phyloP scores from a whole-genome alignment of 108 stramenopile genomes.

The Fragilariopsis cylindrus region DNA sequence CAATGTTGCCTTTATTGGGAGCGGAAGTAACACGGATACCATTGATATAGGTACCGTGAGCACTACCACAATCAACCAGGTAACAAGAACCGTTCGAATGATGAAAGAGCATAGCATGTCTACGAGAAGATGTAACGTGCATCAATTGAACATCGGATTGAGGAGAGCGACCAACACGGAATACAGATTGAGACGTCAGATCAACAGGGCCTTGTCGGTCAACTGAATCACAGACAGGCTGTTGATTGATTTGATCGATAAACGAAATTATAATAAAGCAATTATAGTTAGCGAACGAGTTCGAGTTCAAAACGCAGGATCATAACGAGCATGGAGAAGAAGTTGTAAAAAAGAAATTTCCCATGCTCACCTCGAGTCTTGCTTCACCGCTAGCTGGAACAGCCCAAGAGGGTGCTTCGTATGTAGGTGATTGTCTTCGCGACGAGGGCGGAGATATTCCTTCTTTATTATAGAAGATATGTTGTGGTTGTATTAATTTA shows the following conservation, averaged over 20 bases:
- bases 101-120: slow-evolving; percentile 82
- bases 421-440: slow-evolving; percentile 12
- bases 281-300: not conserved
- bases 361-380: slow-evolving; percentile 66
- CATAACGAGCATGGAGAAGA: slow-evolving; percentile 14
- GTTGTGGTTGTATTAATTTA: not conserved
- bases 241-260: not conserved
- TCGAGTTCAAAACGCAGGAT: not conserved
- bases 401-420: slow-evolving; percentile 79
- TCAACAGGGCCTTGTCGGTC: slow-evolving; percentile 65
- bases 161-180: slow-evolving; percentile 73
- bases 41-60: slow-evolving; percentile 82
- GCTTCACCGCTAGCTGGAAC: slow-evolving; percentile 76
- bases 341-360: not conserved
- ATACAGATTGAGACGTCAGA: slow-evolving; percentile 59
- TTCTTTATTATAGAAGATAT: not conserved
- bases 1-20: slow-evolving; percentile 42
- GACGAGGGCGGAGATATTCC: slow-evolving; percentile 9
- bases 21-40: slow-evolving; percentile 59
- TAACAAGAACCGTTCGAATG: slow-evolving; percentile 85
- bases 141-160: slow-evolving; percentile 64
- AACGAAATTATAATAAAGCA: not conserved
- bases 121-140: slow-evolving; percentile 70
- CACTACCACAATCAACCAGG: slow-evolving; percentile 77
- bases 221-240: slow-evolving; percentile 70